Conservation (phyloP, 768 basidiomycete species). For the Tricholoma flavovirens region DNA sequence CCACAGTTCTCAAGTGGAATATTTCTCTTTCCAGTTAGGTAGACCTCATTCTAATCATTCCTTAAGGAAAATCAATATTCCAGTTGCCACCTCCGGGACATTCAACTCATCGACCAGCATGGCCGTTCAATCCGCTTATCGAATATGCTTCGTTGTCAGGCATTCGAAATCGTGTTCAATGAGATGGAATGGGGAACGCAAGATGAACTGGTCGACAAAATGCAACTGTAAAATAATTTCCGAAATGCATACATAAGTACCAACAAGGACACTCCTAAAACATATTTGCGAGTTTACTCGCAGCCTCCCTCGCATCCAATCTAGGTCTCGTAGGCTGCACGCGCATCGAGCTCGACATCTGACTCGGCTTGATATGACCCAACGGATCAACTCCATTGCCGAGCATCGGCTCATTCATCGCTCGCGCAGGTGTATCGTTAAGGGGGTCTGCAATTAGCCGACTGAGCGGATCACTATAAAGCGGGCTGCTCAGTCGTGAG, state of each 20-base stretch:
- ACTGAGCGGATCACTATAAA: slow-evolving; percentile 30
- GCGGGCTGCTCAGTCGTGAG: slow-evolving; percentile 18
- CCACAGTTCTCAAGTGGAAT: too few relatives aligned
- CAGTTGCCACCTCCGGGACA: too few relatives aligned
- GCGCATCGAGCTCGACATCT: slow-evolving; percentile 70
- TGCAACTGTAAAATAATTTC: not conserved
- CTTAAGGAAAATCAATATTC: too few relatives aligned
- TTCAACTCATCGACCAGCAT: too few relatives aligned
- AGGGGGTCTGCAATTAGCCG: slow-evolving; percentile 27
- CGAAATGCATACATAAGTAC: too few relatives aligned
- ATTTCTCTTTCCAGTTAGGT: too few relatives aligned
- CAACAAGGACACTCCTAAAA: slow-evolving; percentile 37
- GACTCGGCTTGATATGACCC: slow-evolving; percentile 51
- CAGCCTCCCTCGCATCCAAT: slow-evolving; percentile 81
- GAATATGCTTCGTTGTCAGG: too few relatives aligned
- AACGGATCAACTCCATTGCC: slow-evolving; percentile 53
- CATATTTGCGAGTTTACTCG: slow-evolving; percentile 88
- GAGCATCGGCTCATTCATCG: slow-evolving; percentile 21
- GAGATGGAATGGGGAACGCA: too few relatives aligned
- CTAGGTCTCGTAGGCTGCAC: slow-evolving; percentile 65
- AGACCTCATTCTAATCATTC: too few relatives aligned
- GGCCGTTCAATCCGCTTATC: too few relatives aligned
- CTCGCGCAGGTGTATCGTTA: slow-evolving; percentile 17
- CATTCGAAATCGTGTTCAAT: too few relatives aligned
- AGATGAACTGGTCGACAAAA: too few relatives aligned